Base-by-base conservation (phyloP, 2,329 filamentous ascomycete species). In the Endoconidiophora polonica region DNA sequence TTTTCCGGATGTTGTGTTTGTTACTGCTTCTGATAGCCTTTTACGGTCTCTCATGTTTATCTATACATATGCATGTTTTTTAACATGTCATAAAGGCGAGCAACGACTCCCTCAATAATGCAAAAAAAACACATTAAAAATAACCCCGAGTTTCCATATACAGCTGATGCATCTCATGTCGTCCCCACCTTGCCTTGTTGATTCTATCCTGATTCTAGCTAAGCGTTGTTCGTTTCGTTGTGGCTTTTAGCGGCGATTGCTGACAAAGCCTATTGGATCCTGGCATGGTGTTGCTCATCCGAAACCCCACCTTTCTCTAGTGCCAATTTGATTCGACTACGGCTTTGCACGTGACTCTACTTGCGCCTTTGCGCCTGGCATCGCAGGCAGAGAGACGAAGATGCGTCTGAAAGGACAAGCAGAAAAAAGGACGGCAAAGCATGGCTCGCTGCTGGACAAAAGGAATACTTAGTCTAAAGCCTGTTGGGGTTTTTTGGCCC, bases 51-150 rank as follows among this genome's bases (percentile, higher is more conserved):
- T 22, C 23, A 26, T 36, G 42, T 43, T 46, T 49, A 46, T 46
- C 43, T 20, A 50, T 29, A 37, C 22, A 47, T 48, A 18, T 36
- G 47, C 52, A 53, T 50, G 52, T 48, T 53, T n/a, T 53, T 5
- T 5, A 33, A 48, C 44, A 50, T 50, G 52, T 53, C 33, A 44
- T 20, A 36, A 38, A 41, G 10, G 16, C 33, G 16, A 38, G 33
- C 33, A n/a, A 16, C 4, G 16, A 18, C 18, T 37, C 44, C 20
- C 16, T 20, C 24, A 40, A 53, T 50, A 50, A 53, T 47, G 39
- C 48, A 50, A 46, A 50, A 36, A 38, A 48, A 14, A 53, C 29
- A 39, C 33, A 39, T 33, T 33, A 10, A 33, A 18, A 33, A 10
- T 10, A 9, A 33, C 29, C 7, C 12, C 4, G 3, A 33, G 9